These are phyloP conservation scores for Bipolaris bicolor DNA, from an alignment of 2,329 filamentous ascomycete species.

Conservation along the genomic window DNA sequence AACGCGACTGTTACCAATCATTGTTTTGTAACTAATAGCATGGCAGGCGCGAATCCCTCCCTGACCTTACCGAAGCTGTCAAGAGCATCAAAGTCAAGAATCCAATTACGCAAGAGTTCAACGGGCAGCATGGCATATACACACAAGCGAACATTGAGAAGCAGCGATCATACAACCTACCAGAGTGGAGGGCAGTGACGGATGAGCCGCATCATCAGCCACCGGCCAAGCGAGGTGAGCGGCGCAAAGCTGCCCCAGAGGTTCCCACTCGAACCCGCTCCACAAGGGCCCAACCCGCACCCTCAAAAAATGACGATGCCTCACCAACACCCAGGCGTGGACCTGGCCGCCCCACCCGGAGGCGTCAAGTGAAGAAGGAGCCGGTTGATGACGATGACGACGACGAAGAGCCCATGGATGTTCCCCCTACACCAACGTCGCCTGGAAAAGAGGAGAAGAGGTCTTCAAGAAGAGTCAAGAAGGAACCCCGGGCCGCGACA, in stretches of 20 bases:
- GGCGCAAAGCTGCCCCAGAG: constrained; percentile 60
- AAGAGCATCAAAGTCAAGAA: constrained; percentile 95
- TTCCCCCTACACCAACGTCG: constrained; percentile 52
- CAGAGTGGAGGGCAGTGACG: constrained; percentile 92
- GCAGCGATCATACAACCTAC: constrained; percentile 92
- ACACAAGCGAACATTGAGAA: constrained; percentile 97
- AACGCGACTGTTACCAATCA: constrained; percentile 6
- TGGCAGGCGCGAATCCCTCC: constrained; percentile 70
- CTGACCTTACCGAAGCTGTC: constrained; percentile 79
- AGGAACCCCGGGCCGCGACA: constrained; percentile 49
- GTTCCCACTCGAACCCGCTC: constrained; percentile 42
- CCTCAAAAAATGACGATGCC: constrained; percentile 43
- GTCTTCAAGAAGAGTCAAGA: constrained; percentile 36
- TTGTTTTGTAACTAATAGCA: constrained; percentile 18
- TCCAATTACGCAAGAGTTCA: constrained; percentile 97
- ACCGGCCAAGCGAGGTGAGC: constrained; percentile 84
- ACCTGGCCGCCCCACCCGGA: constrained; percentile 55
- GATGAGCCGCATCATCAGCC: constrained; percentile 96
- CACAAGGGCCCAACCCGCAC: constrained; percentile 37
- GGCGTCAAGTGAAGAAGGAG: constrained; percentile 31
- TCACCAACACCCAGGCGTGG: constrained; percentile 54
- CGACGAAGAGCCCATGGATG: constrained; percentile 39
- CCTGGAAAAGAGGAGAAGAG: constrained; percentile 53
- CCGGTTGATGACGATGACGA: constrained; percentile 41
- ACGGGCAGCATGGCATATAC: constrained; percentile 92